Conservation (phyloP, 768 basidiomycete species). For the Panaeolus cyanescens region DNA sequence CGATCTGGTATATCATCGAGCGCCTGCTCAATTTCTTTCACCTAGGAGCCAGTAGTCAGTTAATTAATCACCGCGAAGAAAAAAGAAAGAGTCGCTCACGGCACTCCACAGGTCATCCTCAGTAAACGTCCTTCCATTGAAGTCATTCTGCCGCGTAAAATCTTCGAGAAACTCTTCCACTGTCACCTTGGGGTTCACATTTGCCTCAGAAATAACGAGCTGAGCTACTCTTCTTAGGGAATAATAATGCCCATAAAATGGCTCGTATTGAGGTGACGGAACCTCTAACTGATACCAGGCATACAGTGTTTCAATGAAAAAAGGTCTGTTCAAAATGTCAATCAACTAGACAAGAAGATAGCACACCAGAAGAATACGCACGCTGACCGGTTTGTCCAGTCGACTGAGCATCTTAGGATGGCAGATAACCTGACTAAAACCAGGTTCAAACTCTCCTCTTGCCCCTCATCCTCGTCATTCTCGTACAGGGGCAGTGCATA, state of each 20-base stretch:
- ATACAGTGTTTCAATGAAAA: slow-evolving; percentile 64
- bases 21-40: slow-evolving; percentile 29
- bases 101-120: slow-evolving; percentile 33
- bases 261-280: slow-evolving; percentile 48
- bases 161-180: slow-evolving; percentile 35
- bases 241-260: slow-evolving; percentile 50
- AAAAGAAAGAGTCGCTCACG: slow-evolving; percentile 21
- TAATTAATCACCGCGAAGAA: background rate
- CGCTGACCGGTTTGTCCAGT: slow-evolving; percentile 53
- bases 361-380: slow-evolving; percentile 32
- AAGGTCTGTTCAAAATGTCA: slow-evolving; percentile 41
- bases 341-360: background rate
- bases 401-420: slow-evolving; percentile 50
- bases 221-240: slow-evolving; percentile 53
- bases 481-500: slow-evolving; percentile 45
- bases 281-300: slow-evolving; percentile 62
- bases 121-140: slow-evolving; percentile 33
- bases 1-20: slow-evolving; percentile 25
- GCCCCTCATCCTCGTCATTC: slow-evolving; percentile 63
- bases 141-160: slow-evolving; percentile 34
- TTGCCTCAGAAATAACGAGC: slow-evolving; percentile 38
- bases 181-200: slow-evolving; percentile 28
- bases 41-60: slow-evolving; percentile 19
- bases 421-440: slow-evolving; percentile 48
- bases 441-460: slow-evolving; percentile 46